Evolutionary conservation across 1,284 basidiomycete genomes (phyloP), one percentile per base, ranked within the genome.

Genomic region (Puccinia brachypodii): DNA sequence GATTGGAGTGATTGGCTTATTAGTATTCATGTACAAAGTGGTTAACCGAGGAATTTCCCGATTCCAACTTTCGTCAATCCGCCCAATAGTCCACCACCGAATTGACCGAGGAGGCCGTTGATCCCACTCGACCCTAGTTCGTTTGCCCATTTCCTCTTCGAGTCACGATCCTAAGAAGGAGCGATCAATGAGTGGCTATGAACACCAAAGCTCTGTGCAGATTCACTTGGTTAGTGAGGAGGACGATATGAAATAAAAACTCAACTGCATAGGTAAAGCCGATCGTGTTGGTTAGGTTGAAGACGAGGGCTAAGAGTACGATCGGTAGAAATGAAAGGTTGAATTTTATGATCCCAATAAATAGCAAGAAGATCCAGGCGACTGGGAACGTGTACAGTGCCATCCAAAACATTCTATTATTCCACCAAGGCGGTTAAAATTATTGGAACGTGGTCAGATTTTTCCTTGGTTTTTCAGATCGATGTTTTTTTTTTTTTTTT

Each of bases 321-420:
- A 96, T 95, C 19, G 94, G 94, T 82, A 95, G 89, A 87, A 94
- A 95, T 7, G 92, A 91, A 83, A 95, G 89, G 87, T 91, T 93
- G 86, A 96, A 92, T 86, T 94, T 94, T 85, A 98, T 88, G 82
- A 97, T 87, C 19, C 94, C 95, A 64, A 97, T 91, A 78, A 97
- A 91, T 83, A 98, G 88, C 31, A 98, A 89, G 16, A 92, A 90
- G 42, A 92, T 85, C 95, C 95, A 98, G 14, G 94, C 89, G 28
- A 92, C 88, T 0, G 95, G 95, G 87, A 95, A 97, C n/a, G 90
- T 88, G 87, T 96, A 96, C 22, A 96, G 89, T 19, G 94, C 94
- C 83, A 92, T 92, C 94, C 94, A 95, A 85, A 95, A 96, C 93
- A 96, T 94, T 87, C 94, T 95, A 84, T 19, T 11, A 40, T n/a